Base-by-base conservation (phyloP, 257 asterid species). In the Solanum pinnatisectum region DNA sequence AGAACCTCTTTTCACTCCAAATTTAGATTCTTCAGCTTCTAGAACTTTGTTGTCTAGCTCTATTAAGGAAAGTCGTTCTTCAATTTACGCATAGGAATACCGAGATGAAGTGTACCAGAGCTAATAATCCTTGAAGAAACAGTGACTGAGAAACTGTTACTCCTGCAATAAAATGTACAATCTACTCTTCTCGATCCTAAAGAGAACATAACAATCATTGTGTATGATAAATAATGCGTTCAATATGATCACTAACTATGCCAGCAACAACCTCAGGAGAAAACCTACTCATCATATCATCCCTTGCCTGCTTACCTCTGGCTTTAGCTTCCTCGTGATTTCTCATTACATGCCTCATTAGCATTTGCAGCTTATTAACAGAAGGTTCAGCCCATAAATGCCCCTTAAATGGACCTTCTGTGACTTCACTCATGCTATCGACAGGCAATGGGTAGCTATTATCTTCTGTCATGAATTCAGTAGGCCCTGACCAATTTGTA, bases 401-500 rank as follows among this genome's bases (percentile, higher is more conserved):
- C 67, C 98, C 98, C 87, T 89, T 88, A 86, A 95, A 96, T 7
- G 99, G 96, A 8, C 96, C 98, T 59, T 94, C 96, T 65, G 36
- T 59, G 16, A 95, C 98, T 87, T 92, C 94, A 83, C 93, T 93
- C 96, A 93, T 92, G 5, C 94, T 91, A 83, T 90, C 95, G 68
- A 91, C 91, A 16, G 88, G 92, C 90, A 96, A 44, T 2, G 96
- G 98, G 27, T 96, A 96, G 89, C 99, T 90, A 89, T 96, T 95
- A 72, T 89, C 93, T 68, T 91, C 93, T 0, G 91, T 94, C 91
- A 96, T 87, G 90, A 92, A 96, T 94, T 95, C 98, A 5, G 97
- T 94, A 3, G 95, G 96, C 73, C 99, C 99, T 0, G 99, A 96
- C 99, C 99, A 96, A 89, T 96, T 96, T 5, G 98, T 94, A 22